A percentile compares a stretch with the other conserved stretches of the same genome.
phyloP scores from a whole-genome alignment of 305 asterid genomes.

The Petunia hybrid region DNA sequence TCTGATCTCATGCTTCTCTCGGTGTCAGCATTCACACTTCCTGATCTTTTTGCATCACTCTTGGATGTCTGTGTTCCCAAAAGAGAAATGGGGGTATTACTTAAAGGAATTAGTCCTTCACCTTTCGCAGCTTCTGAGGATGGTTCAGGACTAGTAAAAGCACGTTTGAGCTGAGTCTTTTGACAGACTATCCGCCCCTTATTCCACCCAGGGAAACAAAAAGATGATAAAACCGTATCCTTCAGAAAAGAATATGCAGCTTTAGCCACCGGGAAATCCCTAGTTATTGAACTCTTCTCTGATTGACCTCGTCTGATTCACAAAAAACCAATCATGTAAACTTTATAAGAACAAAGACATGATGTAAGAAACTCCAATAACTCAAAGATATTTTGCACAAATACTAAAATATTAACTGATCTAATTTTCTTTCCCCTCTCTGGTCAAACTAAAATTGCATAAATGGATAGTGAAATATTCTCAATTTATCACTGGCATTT shows the following conservation, averaged over 20 bases:
- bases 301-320: constrained; percentile 79
- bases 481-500: neutral
- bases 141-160: constrained; percentile 51
- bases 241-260: constrained; percentile 79
- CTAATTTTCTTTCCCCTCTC: neutral
- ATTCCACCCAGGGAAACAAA: constrained; percentile 90
- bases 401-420: neutral
- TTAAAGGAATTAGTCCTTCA: constrained; percentile 45
- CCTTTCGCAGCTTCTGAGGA: constrained; percentile 55
- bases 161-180: constrained; percentile 78
- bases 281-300: constrained; percentile 87
- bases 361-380: neutral
- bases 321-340: constrained; percentile 30
- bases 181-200: constrained; percentile 95
- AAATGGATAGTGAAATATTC: neutral
- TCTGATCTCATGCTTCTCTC: constrained; percentile 47
- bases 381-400: neutral
- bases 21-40: constrained; percentile 44
- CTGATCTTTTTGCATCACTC: constrained; percentile 45
- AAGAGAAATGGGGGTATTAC: constrained; percentile 67
- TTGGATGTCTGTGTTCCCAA: constrained; percentile 46
- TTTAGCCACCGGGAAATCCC: constrained; percentile 88
- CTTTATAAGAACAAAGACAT: neutral
- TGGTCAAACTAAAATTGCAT: neutral
- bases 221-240: constrained; percentile 73